Evolutionary conservation across 106 monocot genomes (phyloP), one percentile per base, ranked within the genome.

Genomic region (Chionographis japonica): DNA sequence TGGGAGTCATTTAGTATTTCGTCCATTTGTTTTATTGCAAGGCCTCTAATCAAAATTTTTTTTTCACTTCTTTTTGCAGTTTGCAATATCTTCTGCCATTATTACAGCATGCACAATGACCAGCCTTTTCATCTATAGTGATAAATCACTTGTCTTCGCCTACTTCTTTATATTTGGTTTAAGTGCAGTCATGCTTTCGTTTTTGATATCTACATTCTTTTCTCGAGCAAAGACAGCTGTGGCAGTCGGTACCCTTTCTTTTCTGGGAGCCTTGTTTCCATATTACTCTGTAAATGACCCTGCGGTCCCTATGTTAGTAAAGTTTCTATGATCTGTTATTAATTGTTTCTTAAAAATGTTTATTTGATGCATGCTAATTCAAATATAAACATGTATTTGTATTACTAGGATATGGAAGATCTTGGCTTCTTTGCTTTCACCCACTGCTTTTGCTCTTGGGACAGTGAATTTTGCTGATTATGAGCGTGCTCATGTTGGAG

Each of bases 391-490:
- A 75, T 68, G 14, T 68, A 8, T 40, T 71, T 68, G 52, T n/a
- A n/a, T 1, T 68, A 17, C 52, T 53, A 94, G 94, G 78, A 52
- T 86, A 71, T 77, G 84, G 81, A 93, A 93, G 77, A 74, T 83
- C 41, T 72, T 84, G 65, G 86, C 81, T 68, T 93, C 93, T 65
- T 67, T 93, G 73, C 72, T 93, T 70, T 93, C 93, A 59, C 93
- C 93, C 37, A 84, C 93, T 61, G 93, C 93, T 6, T 93, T 93
- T 78, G 93, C 93, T 61, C 84, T 93, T 56, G 89, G 93, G 50
- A 93, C 93, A 10, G 65, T 93, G 13, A 93, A 93, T 68, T 94
- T 93, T 93, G 93, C 89, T 69, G 93, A 89, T 73, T 93, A 93
- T 80, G 93, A 93, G 62, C 93, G 84, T 69, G 93, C 93, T 72